Percentiles rank a stretch among this genome's conserved stretches.
These are phyloP conservation scores for Spongispora temasekensis DNA, from an alignment of 1,284 basidiomycete genomes.

Conservation along the genomic window DNA sequence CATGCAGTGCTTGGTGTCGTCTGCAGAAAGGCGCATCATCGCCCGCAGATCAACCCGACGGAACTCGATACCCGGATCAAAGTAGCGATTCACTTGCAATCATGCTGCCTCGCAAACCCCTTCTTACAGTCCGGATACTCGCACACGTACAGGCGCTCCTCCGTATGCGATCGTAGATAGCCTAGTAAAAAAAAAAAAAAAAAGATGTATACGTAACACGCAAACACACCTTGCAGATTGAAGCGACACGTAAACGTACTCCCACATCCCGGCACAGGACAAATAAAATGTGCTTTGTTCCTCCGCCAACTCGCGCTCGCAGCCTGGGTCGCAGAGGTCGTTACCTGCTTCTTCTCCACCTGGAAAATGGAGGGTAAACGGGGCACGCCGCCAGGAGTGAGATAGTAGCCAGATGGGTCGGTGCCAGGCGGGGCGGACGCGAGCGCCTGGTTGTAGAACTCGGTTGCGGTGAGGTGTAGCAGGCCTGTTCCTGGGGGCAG, in stretches of 20 bases:
- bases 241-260: slow-evolving; percentile 84
- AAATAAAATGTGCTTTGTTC: slow-evolving; percentile 72
- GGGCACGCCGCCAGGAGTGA: slow-evolving; percentile 54
- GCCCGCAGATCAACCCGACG: not conserved
- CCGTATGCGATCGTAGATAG: slow-evolving; percentile 81
- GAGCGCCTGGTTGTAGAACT: slow-evolving; percentile 48
- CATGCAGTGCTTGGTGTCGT: slow-evolving; percentile 85
- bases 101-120: slow-evolving; percentile 82
- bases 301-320: slow-evolving; percentile 72
- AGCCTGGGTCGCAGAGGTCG: slow-evolving; percentile 71
- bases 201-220: slow-evolving; percentile 13
- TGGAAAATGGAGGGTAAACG: slow-evolving; percentile 80
- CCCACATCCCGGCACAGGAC: slow-evolving; percentile 76
- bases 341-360: slow-evolving; percentile 57
- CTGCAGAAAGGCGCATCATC: slow-evolving; percentile 37
- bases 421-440: slow-evolving; percentile 25
- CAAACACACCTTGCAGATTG: slow-evolving; percentile 74
- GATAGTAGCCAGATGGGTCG: slow-evolving; percentile 49
- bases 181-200: slow-evolving; percentile 41
- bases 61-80: slow-evolving; percentile 11
- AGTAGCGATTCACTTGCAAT: slow-evolving; percentile 69
- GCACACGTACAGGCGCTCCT: slow-evolving; percentile 82
- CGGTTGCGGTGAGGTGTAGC: slow-evolving; percentile 45
- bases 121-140: slow-evolving; percentile 85
- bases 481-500: slow-evolving; percentile 34